A percentile compares a stretch with the other conserved stretches of the same genome.
Evolutionary conservation across 192 early-diverging fungal genomes (phyloP).

Genomic region (Backusella sp.): DNA sequence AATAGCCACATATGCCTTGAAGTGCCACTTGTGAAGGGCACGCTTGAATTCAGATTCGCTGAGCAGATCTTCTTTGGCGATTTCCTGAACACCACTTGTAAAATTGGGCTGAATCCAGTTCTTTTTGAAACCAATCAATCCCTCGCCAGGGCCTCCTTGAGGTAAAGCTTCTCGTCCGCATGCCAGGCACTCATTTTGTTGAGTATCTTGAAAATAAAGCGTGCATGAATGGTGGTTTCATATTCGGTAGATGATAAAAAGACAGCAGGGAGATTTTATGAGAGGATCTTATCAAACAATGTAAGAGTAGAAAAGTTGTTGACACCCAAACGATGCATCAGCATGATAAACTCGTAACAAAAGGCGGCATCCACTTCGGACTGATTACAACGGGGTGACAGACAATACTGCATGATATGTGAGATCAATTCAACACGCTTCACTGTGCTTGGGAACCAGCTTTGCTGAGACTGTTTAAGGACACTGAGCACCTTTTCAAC

Average conservation of each 20-base stretch:
- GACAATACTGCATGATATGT: constrained; percentile 68
- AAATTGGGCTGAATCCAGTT: constrained; percentile 45
- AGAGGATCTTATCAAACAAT: constrained; percentile 64
- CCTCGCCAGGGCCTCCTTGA: constrained; percentile 51
- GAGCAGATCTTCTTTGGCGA: constrained; percentile 47
- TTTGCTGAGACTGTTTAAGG: constrained; percentile 14
- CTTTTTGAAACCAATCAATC: constrained; percentile 69
- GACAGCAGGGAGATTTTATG: constrained; percentile 44
- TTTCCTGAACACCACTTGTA: constrained; percentile 9
- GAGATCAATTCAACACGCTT: constrained; percentile 43
- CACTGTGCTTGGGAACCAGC: constrained; percentile 26
- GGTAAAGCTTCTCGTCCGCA: constrained; percentile 46
- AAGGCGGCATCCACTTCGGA: constrained; percentile 72
- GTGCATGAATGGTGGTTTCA: constrained; percentile 68
- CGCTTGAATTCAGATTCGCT: constrained; percentile 60
- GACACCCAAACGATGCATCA: constrained; percentile 69
- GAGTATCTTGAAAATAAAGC: constrained; percentile 62
- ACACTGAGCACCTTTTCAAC: constrained; percentile 21
- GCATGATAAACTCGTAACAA: constrained; percentile 68
- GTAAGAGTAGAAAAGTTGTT: constrained; percentile 69
- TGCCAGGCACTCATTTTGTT: constrained; percentile 59
- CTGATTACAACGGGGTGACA: constrained; percentile 64
- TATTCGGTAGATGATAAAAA: constrained; percentile 65
- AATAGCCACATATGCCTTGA: constrained; percentile 38
- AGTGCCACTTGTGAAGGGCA: constrained; percentile 75